Evolutionary conservation across 306 rosid species (phyloP), one percentile per base, ranked within the genome.

Genomic region (Fagus sylvatica): DNA sequence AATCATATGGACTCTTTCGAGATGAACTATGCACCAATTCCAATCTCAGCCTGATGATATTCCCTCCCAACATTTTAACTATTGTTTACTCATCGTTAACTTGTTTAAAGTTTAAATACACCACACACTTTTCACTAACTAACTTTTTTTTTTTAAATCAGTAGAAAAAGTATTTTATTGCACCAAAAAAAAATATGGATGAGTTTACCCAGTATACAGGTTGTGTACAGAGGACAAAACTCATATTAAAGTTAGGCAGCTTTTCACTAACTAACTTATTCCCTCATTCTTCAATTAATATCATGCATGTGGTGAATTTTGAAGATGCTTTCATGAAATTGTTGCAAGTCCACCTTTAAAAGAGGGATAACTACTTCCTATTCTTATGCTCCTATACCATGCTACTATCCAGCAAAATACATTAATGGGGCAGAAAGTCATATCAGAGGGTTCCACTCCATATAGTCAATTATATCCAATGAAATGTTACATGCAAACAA

Each of bases 371-470:
- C 40, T 33, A 12, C 40, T 60, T 32, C 40, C 67, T 60, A 60
- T 32, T 60, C 41, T 57, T 60, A 60, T 33, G 67, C 67, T 12
- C 67, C 41, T 60, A 10, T 16, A 60, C 12, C n/a, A 60, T 70
- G 56, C 57, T 36, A 60, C 12, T 17, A 69, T 70, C 66, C 68
- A 8, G 17, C 56, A 13, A 72, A 54, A 72, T 74, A 72, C 55
- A 64, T 74, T 75, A 43, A 34, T 17, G 6, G 66, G 37, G 39
- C 42, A 28, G 41, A 60, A 73, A 74, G 46, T 74, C 67, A 59
- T 17, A 60, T 60, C 8, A 30, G 5, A 1, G 9, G 39, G 40
- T 60, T 60, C 40, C 19, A 13, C 16, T 60, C 40, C 40, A 33
- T 57, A 57, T 11, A 57, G 15, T 33, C 15, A 0, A 60, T 22